Conservation (phyloP, 768 basidiomycete genomes). For the Collybiopsis luxurians region DNA sequence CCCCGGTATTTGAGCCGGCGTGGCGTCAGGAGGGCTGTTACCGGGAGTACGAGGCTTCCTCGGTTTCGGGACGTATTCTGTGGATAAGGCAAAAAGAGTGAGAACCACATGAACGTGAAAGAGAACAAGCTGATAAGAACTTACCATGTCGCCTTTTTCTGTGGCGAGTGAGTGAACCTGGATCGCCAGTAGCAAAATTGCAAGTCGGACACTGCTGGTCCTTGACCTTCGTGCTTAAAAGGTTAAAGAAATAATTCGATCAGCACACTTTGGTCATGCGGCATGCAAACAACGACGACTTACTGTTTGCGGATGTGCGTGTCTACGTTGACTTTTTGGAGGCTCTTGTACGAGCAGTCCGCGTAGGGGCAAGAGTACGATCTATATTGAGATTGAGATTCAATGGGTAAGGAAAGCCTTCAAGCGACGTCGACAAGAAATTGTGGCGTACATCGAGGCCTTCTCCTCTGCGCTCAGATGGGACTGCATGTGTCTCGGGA, state of each 20-base stretch:
- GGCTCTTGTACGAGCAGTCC: not conserved
- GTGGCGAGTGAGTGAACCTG: not conserved
- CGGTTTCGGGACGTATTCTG: not conserved
- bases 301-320: not conserved
- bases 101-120: too few species aligned
- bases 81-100: too few species aligned
- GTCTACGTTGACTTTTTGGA: not conserved
- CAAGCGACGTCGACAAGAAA: not conserved
- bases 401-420: too few species aligned
- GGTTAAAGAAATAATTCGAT: not conserved
- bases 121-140: too few species aligned
- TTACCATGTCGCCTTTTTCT: conserved; percentile 1
- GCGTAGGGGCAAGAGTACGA: not conserved
- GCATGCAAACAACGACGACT: not conserved
- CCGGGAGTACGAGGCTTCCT: not conserved
- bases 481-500: not conserved
- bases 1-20: not conserved
- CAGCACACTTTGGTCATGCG: not conserved
- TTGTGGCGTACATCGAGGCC: not conserved
- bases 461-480: not conserved
- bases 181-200: not conserved
- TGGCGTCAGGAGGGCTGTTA: not conserved
- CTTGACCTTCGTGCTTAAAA: not conserved
- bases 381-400: not conserved
- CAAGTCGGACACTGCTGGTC: not conserved